Evolutionary conservation across 805 yeast species (phyloP).

Genomic region (Lipomyces sp.): DNA sequence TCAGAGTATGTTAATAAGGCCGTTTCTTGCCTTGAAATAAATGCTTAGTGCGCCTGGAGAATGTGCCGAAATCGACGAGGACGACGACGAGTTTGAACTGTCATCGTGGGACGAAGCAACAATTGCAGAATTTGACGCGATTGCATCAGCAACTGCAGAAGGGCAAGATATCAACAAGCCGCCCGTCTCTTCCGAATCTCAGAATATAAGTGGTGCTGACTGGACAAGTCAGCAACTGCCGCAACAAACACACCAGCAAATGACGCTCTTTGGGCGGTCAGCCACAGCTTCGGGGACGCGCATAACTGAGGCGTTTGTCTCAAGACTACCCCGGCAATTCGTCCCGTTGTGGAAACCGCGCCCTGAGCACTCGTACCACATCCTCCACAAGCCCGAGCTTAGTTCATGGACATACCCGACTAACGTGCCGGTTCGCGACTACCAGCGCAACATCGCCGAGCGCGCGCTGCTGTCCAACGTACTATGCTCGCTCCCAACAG

Average conservation of each 20-base stretch:
- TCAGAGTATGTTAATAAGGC: no score
- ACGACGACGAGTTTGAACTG: slow-evolving; percentile 1
- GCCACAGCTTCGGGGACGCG: not conserved
- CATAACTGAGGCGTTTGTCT: not conserved
- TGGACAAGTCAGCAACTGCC: no score
- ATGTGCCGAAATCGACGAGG: no score
- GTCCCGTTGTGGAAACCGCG: slow-evolving; percentile 10
- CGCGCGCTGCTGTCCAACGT: slow-evolving; percentile 69
- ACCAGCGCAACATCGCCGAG: slow-evolving; percentile 77
- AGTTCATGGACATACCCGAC: slow-evolving; percentile 73
- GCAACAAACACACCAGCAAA: not conserved
- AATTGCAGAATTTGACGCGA: not conserved
- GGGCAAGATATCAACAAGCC: not conserved
- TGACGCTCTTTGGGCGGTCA: slow-evolving; percentile 9
- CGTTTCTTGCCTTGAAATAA: no score
- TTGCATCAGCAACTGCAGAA: not conserved
- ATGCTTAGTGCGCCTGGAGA: not conserved
- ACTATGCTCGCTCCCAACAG: slow-evolving; percentile 92
- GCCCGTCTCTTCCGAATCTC: not conserved
- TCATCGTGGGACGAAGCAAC: not conserved
- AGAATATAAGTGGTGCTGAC: not conserved
- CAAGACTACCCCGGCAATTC: slow-evolving; percentile 5
- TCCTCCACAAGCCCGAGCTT: slow-evolving; percentile 43
- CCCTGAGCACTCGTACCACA: slow-evolving; percentile 39
- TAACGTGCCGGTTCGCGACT: slow-evolving; percentile 78